These are phyloP conservation scores for Yarrowia deformans DNA, from an alignment of 805 yeast genomes.

Conservation along the genomic window DNA sequence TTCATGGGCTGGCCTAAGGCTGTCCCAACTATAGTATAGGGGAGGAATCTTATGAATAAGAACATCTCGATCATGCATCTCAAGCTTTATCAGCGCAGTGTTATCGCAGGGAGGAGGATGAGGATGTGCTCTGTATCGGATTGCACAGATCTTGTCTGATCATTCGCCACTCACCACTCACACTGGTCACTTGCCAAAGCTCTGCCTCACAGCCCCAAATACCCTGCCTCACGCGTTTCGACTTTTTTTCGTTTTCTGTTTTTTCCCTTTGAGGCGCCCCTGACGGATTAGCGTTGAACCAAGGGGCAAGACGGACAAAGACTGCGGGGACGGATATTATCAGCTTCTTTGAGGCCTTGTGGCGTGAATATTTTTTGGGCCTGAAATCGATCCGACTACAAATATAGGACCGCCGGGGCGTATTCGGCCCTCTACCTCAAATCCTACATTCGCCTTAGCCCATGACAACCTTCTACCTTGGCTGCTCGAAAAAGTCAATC, in stretches of 20 bases:
- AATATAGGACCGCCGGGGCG: too few species aligned
- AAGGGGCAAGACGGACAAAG: constrained; percentile 37
- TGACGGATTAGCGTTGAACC: constrained; percentile 14
- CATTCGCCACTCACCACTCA: too few species aligned
- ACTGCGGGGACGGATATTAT: constrained; percentile 28
- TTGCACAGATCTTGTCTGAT: too few species aligned
- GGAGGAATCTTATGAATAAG: not conserved
- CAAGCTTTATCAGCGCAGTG: constrained; percentile 13
- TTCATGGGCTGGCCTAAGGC: not conserved
- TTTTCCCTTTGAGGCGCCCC: not conserved
- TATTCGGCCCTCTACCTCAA: too few species aligned
- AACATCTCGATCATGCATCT: constrained; percentile 2
- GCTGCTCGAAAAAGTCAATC: constrained; percentile 29
- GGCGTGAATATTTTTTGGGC: constrained; percentile 21
- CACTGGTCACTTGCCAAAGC: not conserved
- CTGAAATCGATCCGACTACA: not conserved
- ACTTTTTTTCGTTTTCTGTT: too few species aligned
- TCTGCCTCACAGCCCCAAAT: not conserved
- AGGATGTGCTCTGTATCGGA: too few species aligned
- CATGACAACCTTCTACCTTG: constrained; percentile 23
- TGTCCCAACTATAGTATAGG: not conserved
- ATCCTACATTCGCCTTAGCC: not conserved
- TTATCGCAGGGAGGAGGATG: not conserved
- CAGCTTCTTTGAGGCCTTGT: not conserved
- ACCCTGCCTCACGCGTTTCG: not conserved